Evolutionary conservation across 2,329 filamentous ascomycete genomes (phyloP).

Genomic region (Ambrosiella cleistominuta): DNA sequence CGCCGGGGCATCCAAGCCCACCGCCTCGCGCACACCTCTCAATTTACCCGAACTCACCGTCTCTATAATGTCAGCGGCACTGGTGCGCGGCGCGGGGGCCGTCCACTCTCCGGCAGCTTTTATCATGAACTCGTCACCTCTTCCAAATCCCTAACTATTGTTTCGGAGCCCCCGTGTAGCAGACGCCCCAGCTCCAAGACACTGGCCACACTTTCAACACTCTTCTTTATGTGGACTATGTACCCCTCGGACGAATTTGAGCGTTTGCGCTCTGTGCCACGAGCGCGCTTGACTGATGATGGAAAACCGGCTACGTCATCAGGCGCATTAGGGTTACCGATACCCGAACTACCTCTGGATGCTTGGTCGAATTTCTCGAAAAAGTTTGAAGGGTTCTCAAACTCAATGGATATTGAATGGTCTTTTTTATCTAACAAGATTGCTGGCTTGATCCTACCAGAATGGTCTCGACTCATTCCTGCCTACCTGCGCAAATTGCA

Average conservation of each 20-base stretch:
- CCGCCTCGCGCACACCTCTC: background rate
- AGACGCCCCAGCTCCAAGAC: background rate
- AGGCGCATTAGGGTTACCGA: slow-evolving; percentile 5
- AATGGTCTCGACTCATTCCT: slow-evolving; percentile 65
- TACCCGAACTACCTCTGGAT: slow-evolving; percentile 6
- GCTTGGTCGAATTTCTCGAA: slow-evolving; percentile 33
- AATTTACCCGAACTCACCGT: background rate
- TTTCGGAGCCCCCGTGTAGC: background rate
- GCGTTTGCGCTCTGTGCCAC: slow-evolving; percentile 3
- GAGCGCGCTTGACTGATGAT: background rate
- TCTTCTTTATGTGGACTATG: slow-evolving; percentile 26
- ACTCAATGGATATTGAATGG: slow-evolving; percentile 38
- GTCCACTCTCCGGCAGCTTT: slow-evolving; percentile 5
- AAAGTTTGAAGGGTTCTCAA: slow-evolving; percentile 35
- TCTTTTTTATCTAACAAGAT: slow-evolving; percentile 37
- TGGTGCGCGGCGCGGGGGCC: background rate
- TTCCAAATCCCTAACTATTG: background rate
- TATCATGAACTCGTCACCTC: slow-evolving; percentile 11
- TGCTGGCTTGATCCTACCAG: slow-evolving; percentile 56
- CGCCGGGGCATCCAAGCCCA: slow-evolving; percentile 4
- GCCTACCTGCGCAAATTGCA: slow-evolving; percentile 68
- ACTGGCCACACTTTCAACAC: slow-evolving; percentile 10
- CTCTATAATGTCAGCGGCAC: background rate
- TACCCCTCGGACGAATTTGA: slow-evolving; percentile 28
- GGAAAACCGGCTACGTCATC: slow-evolving; percentile 1